Conservation (phyloP, 345 rosid genomes). For the Gossypium arboreum region DNA sequence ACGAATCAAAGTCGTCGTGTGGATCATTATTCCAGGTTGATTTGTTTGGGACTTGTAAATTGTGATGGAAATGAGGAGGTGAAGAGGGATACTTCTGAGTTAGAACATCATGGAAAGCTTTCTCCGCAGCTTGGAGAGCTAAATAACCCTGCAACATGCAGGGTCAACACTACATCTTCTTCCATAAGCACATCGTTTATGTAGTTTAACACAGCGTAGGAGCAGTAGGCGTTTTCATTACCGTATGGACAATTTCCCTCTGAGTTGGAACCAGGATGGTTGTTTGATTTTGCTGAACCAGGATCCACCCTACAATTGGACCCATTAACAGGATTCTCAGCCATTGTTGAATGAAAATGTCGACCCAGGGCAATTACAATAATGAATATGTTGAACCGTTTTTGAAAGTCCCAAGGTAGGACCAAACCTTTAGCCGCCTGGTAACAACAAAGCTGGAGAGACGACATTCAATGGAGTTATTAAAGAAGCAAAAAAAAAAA, state of each 20-base stretch:
- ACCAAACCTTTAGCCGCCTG: background rate
- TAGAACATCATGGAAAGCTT: constrained; percentile 46
- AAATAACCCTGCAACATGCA: constrained; percentile 48
- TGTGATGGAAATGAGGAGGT: background rate
- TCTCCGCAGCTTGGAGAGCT: constrained; percentile 57
- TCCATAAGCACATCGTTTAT: constrained; percentile 52
- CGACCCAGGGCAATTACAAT: background rate
- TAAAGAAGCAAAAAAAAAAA: background rate
- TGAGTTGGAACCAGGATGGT: background rate
- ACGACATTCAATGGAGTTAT: background rate
- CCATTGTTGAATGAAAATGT: constrained; percentile 17
- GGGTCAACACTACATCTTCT: constrained; percentile 43
- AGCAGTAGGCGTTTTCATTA: constrained; percentile 8
- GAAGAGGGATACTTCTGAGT: background rate
- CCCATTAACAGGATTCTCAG: constrained; percentile 22
- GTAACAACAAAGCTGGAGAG: background rate
- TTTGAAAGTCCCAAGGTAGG: background rate
- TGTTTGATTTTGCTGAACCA: background rate
- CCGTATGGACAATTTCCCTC: constrained; percentile 32
- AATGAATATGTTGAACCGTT: background rate
- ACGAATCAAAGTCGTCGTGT: background rate
- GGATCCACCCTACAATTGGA: background rate
- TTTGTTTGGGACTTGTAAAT: background rate
- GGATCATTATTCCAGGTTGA: background rate
- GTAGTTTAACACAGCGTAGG: constrained; percentile 24